Evolutionary conservation across 148 eudicot genomes (phyloP).

Genomic region (Cornus kousa): DNA sequence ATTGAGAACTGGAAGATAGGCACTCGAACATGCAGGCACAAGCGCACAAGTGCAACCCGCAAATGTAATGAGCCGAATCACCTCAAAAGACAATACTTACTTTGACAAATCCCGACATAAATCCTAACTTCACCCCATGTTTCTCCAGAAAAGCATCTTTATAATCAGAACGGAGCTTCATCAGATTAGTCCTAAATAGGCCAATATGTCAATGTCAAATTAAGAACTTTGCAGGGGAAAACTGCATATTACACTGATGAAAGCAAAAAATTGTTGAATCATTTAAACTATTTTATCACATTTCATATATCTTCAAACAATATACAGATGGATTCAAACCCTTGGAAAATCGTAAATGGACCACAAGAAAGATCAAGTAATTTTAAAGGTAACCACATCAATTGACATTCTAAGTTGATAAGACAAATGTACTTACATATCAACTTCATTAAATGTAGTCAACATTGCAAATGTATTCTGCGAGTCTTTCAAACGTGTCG

Average conservation of each 20-base stretch:
- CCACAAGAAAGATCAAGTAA: not conserved
- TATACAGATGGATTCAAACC: not conserved
- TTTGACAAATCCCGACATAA: constrained; percentile 85
- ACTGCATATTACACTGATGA: not conserved
- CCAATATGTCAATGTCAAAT: not conserved
- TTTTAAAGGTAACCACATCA: not conserved
- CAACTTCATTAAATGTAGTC: constrained; percentile 84
- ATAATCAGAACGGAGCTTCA: constrained; percentile 86
- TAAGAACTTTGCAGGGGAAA: not conserved
- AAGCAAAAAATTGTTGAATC: not conserved
- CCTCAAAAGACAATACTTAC: constrained; percentile 23
- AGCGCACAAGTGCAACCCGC: not conserved
- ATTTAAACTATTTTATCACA: no score
- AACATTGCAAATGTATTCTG: constrained; percentile 83
- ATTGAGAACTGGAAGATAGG: not conserved
- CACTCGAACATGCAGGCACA: not conserved
- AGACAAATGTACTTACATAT: constrained; percentile 52
- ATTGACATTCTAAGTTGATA: not conserved
- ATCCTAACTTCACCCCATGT: constrained; percentile 86
- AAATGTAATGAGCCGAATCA: not conserved
- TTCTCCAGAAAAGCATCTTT: constrained; percentile 82
- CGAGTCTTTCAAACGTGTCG: constrained; percentile 76
- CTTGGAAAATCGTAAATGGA: not conserved
- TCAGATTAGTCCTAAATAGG: constrained; percentile 67
- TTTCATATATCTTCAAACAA: no score